A percentile compares a stretch with the other conserved stretches of the same genome.
Evolutionary conservation across 768 basidiomycete genomes (phyloP).

Genomic region (Dendrothele bispora): DNA sequence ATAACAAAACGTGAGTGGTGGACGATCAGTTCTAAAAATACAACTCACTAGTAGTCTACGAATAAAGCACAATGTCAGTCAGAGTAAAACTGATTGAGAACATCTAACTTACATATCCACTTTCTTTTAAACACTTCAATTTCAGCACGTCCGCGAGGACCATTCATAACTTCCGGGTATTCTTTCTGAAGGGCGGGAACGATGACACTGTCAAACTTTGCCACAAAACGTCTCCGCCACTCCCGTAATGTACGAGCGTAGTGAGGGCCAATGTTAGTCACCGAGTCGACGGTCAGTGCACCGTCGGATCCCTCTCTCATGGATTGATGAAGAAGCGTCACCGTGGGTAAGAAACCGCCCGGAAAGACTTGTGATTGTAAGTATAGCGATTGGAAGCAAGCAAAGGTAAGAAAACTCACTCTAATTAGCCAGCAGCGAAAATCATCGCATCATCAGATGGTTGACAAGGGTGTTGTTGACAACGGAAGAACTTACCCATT

Average conservation of each 20-base stretch:
- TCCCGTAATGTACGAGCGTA: slow-evolving; percentile 72
- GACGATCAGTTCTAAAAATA: background rate
- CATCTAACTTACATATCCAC: slow-evolving; percentile 58
- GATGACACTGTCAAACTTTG: slow-evolving; percentile 56
- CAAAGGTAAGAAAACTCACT: background rate
- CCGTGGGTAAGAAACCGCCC: slow-evolving; percentile 53
- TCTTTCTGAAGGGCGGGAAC: slow-evolving; percentile 59
- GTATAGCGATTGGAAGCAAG: background rate
- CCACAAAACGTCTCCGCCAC: slow-evolving; percentile 65
- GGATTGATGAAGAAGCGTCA: slow-evolving; percentile 41
- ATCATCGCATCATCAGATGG: background rate
- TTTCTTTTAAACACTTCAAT: slow-evolving; percentile 75
- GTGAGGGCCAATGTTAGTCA: slow-evolving; percentile 58
- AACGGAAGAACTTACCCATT: slow-evolving; percentile 59
- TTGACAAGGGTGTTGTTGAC: background rate
- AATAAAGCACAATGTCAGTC: background rate
- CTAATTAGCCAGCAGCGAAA: background rate
- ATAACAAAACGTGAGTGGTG: slow-evolving; percentile 11
- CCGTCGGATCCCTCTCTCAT: slow-evolving; percentile 40
- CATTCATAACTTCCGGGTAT: slow-evolving; percentile 55
- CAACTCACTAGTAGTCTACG: slow-evolving; percentile 48
- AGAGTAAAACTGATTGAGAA: background rate
- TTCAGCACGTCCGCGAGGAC: slow-evolving; percentile 44
- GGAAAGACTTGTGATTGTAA: slow-evolving; percentile 42
- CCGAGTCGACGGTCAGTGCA: slow-evolving; percentile 49